Evolutionary conservation across 495 filamentous ascomycete species (phyloP).

Genomic region (Penicillium argentinense): DNA sequence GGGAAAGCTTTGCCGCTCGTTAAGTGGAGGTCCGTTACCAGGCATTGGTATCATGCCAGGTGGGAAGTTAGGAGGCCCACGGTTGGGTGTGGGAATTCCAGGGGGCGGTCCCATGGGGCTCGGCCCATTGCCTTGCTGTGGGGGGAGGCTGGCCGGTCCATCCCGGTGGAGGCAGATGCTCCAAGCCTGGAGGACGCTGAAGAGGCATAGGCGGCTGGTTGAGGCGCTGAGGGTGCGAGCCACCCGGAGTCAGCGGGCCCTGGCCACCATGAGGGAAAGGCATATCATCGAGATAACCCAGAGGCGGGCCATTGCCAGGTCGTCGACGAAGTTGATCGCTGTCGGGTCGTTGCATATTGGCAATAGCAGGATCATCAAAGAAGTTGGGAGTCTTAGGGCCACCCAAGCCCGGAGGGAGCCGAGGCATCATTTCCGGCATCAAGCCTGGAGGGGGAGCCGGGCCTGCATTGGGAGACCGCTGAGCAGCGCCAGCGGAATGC

Average conservation of each 20-base stretch:
- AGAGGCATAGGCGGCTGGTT: constrained; percentile 39
- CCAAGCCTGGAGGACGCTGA: constrained; percentile 51
- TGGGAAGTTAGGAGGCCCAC: constrained; percentile 43
- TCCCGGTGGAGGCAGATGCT: constrained; percentile 45
- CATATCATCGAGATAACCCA: constrained; percentile 48
- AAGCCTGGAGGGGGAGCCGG: constrained; percentile 39
- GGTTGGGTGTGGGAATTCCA: constrained; percentile 42
- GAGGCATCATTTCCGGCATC: constrained; percentile 46
- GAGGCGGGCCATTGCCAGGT: constrained; percentile 40
- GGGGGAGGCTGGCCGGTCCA: constrained; percentile 40
- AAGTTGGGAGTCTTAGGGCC: constrained; percentile 42
- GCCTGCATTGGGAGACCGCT: constrained; percentile 35
- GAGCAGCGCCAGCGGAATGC: constrained; percentile 25
- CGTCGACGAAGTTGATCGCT: constrained; percentile 41
- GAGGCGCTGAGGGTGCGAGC: constrained; percentile 33
- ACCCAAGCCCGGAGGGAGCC: constrained; percentile 44
- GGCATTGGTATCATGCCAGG: constrained; percentile 48
- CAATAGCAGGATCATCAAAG: constrained; percentile 48
- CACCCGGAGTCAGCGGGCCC: constrained; percentile 38
- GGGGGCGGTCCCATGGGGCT: constrained; percentile 47
- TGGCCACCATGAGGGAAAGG: constrained; percentile 39
- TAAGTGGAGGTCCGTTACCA: constrained; percentile 34
- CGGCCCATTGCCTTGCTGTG: constrained; percentile 39
- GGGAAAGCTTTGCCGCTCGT: constrained; percentile 42
- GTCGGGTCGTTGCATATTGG: constrained; percentile 48